phyloP scores from a whole-genome alignment of 306 rosid genomes.

The Geum urbanum region DNA sequence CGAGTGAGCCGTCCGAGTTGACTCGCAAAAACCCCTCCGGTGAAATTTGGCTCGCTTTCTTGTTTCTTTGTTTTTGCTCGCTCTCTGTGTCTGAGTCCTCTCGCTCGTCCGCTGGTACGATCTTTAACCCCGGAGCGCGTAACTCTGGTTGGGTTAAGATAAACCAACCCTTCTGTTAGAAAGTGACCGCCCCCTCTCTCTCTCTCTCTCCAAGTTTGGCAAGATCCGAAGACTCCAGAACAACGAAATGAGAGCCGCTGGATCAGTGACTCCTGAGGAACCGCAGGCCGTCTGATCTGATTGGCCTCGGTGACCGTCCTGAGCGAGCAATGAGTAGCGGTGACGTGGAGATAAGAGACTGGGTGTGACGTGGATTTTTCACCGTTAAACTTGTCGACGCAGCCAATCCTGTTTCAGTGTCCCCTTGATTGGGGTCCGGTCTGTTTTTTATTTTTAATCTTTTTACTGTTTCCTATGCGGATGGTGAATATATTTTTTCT shows the following conservation, averaged over 20 bases:
- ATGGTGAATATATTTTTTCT: not conserved
- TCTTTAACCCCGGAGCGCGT: slow-evolving; percentile 47
- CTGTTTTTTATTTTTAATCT: not conserved
- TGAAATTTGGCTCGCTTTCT: not conserved
- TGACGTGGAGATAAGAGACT: slow-evolving; percentile 66
- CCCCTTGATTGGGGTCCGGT: no score
- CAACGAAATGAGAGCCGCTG: slow-evolving; percentile 29
- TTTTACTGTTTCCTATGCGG: slow-evolving; percentile 24
- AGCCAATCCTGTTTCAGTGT: not conserved
- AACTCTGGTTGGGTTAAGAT: slow-evolving; percentile 25
- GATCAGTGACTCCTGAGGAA: slow-evolving; percentile 5
- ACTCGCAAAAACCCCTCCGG: slow-evolving; percentile 27
- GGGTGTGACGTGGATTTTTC: slow-evolving; percentile 34
- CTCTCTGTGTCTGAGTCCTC: not conserved
- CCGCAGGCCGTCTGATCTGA: slow-evolving; percentile 31
- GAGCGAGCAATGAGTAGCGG: not conserved
- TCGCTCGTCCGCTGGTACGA: slow-evolving; percentile 1
- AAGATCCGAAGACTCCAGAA: slow-evolving; percentile 68
- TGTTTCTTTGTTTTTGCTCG: slow-evolving; percentile 1
- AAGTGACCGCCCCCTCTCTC: slow-evolving; percentile 28
- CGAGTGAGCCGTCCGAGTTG: slow-evolving; percentile 40
- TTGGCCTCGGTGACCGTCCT: not conserved
- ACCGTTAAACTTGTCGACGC: not conserved
- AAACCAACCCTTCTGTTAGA: slow-evolving; percentile 41
- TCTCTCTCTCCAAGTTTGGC: not conserved